Base-by-base conservation (phyloP, 208 protist species). In the Wallacemonas rigidus region DNA sequence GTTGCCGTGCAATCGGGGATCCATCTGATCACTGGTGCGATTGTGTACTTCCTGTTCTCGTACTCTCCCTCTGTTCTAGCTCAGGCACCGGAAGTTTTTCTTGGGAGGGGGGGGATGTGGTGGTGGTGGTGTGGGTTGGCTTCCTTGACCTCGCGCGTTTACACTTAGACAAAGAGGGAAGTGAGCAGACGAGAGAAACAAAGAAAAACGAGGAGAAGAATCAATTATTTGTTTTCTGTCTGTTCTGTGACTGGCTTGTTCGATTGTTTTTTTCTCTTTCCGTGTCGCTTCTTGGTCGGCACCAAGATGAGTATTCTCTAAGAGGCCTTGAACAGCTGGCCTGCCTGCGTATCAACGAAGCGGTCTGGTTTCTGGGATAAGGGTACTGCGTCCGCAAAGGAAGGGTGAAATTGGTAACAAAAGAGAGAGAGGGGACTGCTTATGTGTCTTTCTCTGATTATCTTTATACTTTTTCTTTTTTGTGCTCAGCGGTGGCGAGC, bases 181-280 rank as follows among this genome's bases (percentile, higher is more conserved):
- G 53, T 38, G 41, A 61, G n/a, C 57, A 36, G 62, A 3, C 43
- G 67, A 72, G 51, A 73, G 58, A 48, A 36, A 65, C 38, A 70
- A 68, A 63, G 53, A 62, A 40, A 15, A 26, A 26, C 26, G 26
- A 26, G 26, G 26, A 26, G 26, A 26, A 26, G 26, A 26, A 26
- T 26, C 26, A 26, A 26, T 26, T 26, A 26, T 26, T 26, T 26
- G 26, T 26, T 26, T 26, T 26, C 26, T 26, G 26, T 26, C 26
- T 26, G 26, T 26, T 26, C 54, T 17, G 15, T 58, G 54, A 36
- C 17, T 35, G 12, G 54, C 54, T 17, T 6, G n/a, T 58, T 35
- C 1, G 9, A 1, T 7, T 36, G 12, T 12, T 58, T 50, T 50
- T 63, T 60, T 39, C 44, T 68, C 60, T 67, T 57, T 72, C 60